These are phyloP conservation scores for Tardiomyces digboiensis DNA, from an alignment of 1,139 yeast species.

Conservation along the genomic window DNA sequence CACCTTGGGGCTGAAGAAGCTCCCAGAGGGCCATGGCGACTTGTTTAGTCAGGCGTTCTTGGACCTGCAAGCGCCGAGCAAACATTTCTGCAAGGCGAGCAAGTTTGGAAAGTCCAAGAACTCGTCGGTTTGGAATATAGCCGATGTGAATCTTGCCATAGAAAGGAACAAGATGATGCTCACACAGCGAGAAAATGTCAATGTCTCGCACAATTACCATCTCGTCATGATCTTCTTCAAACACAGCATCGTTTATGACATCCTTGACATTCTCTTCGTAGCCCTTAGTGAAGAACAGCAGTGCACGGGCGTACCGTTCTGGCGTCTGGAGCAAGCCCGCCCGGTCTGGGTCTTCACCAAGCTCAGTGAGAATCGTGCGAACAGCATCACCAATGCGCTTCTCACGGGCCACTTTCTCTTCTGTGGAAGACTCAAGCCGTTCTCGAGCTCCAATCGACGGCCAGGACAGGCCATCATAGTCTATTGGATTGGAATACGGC, in stretches of 20 bases:
- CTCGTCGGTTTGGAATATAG: slow-evolving; percentile 90
- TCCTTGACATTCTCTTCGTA: slow-evolving; percentile 78
- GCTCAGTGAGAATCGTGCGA: slow-evolving; percentile 64
- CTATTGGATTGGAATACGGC: slow-evolving; percentile 79
- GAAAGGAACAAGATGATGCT: slow-evolving; percentile 96
- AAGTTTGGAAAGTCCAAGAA: slow-evolving; percentile 86
- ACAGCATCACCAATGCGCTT: slow-evolving; percentile 78
- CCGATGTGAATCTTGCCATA: slow-evolving; percentile 96
- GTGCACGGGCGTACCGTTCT: slow-evolving; percentile 91
- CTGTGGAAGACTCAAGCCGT: slow-evolving; percentile 57
- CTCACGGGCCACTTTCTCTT: slow-evolving; percentile 54
- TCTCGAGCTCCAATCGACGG: slow-evolving; percentile 82
- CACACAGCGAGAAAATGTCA: slow-evolving; percentile 87
- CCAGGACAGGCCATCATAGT: slow-evolving; percentile 89
- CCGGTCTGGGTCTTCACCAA: slow-evolving; percentile 86
- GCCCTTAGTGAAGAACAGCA: slow-evolving; percentile 93
- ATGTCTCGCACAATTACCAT: slow-evolving; percentile 98
- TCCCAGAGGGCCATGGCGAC: slow-evolving; percentile 94
- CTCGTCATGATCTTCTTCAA: slow-evolving; percentile 97
- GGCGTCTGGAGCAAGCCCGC: slow-evolving; percentile 95
- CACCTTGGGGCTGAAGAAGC: slow-evolving; percentile 89
- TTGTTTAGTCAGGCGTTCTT: slow-evolving; percentile 92
- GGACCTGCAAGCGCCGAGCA: slow-evolving; percentile 90
- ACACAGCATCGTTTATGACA: slow-evolving; percentile 90
- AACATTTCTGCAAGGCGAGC: slow-evolving; percentile 98